These are phyloP conservation scores for Hypoxylon fuscum DNA, from an alignment of 495 filamentous ascomycete species.

Conservation along the genomic window DNA sequence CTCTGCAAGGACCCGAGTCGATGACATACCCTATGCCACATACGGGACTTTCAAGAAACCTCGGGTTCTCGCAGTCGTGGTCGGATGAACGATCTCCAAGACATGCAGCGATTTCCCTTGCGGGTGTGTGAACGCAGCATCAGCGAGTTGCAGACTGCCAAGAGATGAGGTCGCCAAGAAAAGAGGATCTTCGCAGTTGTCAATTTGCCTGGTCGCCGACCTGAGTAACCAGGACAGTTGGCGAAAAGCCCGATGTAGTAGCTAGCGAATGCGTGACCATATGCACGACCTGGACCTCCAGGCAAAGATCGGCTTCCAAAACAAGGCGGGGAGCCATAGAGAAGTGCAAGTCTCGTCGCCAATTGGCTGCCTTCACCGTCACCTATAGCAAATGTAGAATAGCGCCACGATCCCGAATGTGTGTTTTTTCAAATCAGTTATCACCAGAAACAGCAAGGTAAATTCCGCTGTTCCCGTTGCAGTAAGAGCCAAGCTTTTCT, in stretches of 20 bases:
- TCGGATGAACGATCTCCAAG: conserved; percentile 43
- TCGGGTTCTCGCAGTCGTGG: conserved; percentile 32
- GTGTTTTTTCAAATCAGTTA: conserved; percentile 7
- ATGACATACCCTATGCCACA: conserved; percentile 29
- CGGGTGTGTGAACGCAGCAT: conserved; percentile 37
- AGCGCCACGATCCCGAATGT: conserved; percentile 25
- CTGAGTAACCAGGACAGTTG: conserved; percentile 43
- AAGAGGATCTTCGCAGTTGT: conserved; percentile 40
- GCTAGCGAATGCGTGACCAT: conserved; percentile 39
- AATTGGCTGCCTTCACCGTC: conserved; percentile 28
- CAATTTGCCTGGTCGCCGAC: conserved; percentile 46
- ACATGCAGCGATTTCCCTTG: conserved; percentile 40
- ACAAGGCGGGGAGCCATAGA: conserved; percentile 14
- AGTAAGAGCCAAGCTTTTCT: conserved; percentile 31
- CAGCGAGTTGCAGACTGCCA: conserved; percentile 36
- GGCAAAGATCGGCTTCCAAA: conserved; percentile 36
- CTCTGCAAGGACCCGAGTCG: conserved; percentile 34
- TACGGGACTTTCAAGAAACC: conserved; percentile 29
- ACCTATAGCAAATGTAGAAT: conserved; percentile 16
- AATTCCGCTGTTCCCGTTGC: conserved; percentile 27
- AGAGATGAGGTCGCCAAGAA: conserved; percentile 41
- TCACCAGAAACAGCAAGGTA: conserved; percentile 21
- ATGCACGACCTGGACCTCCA: conserved; percentile 35
- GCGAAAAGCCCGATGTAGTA: conserved; percentile 35
- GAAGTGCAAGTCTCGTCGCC: conserved; percentile 13